Percentiles rank a stretch among this genome's conserved stretches.
phyloP scores from a whole-genome alignment of 108 stramenopile species.

The Phaeodactylum tricornutum region DNA sequence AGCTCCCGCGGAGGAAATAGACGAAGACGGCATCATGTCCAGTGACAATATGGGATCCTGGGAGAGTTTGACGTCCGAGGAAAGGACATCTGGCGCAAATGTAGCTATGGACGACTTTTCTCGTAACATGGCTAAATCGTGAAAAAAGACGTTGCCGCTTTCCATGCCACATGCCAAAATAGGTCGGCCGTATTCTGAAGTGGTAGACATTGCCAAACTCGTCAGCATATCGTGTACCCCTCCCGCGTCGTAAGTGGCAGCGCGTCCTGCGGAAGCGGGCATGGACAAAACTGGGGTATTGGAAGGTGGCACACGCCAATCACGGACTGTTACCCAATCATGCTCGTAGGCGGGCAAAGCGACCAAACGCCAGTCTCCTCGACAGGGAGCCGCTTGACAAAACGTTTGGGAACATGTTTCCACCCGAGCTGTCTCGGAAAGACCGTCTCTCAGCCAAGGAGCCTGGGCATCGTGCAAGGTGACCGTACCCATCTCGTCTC shows the following conservation, averaged over 20 bases:
- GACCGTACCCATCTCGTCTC: constrained; percentile 61
- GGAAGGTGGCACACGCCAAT: constrained; percentile 16
- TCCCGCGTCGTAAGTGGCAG: not conserved
- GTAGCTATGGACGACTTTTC: not conserved
- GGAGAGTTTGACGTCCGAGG: no score
- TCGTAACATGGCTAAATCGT: constrained; percentile 35
- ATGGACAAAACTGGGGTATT: not conserved
- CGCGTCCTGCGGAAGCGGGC: no score
- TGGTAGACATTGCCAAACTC: constrained; percentile 40
- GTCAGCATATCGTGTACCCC: constrained; percentile 34
- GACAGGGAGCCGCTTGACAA: constrained; percentile 62
- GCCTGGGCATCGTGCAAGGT: constrained; percentile 48
- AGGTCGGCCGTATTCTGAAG: constrained; percentile 5
- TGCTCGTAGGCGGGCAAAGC: constrained; percentile 48
- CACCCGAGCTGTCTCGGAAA: constrained; percentile 12
- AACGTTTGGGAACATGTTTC: constrained; percentile 50
- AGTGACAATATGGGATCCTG: constrained; percentile 64
- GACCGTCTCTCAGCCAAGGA: constrained; percentile 10
- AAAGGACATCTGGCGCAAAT: not conserved
- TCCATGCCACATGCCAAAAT: constrained; percentile 80
- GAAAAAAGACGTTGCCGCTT: constrained; percentile 56
- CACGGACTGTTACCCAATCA: constrained; percentile 33
- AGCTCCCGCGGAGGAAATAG: not conserved
- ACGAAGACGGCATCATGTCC: constrained; percentile 41
- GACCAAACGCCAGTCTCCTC: constrained; percentile 27